Conservation (phyloP, 768 basidiomycete species). For the Amanita exitialis region DNA sequence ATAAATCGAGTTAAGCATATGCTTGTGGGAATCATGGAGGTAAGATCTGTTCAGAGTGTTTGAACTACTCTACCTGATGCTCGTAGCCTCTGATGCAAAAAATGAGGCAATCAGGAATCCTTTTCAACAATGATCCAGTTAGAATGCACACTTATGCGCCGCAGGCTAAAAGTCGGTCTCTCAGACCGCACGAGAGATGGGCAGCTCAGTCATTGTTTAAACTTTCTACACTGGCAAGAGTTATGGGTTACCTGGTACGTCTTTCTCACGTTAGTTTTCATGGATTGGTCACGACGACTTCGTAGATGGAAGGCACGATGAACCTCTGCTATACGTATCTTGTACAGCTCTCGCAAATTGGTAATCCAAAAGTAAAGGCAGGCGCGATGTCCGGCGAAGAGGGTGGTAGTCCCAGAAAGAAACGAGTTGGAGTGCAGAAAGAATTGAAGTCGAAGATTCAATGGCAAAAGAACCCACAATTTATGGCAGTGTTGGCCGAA, state of each 20-base stretch:
- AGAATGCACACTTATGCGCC: conserved; percentile 58
- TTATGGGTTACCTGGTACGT: conserved; percentile 82
- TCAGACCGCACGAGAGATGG: conserved; percentile 33
- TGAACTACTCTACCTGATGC: neutral
- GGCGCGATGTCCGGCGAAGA: conserved; percentile 16
- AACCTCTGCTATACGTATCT: conserved; percentile 68
- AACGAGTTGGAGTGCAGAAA: conserved; percentile 15
- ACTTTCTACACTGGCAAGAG: conserved; percentile 56
- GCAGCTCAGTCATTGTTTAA: conserved; percentile 40
- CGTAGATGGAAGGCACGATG: conserved; percentile 74
- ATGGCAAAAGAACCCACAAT: conserved; percentile 43
- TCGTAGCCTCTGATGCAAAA: conserved; percentile 24
- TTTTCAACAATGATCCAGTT: conserved; percentile 43
- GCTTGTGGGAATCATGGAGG: conserved; percentile 67
- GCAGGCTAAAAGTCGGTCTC: conserved; percentile 29
- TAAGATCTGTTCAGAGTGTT: conserved; percentile 20
- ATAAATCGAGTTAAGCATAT: conserved; percentile 58
- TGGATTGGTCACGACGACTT: neutral
- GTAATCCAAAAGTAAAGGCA: neutral
- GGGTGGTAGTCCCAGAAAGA: conserved; percentile 15
- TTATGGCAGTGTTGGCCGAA: conserved; percentile 57
- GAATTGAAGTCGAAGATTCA: conserved; percentile 32
- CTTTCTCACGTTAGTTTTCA: neutral
- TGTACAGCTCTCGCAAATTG: conserved; percentile 28
- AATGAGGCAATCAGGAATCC: conserved; percentile 26